Percentiles rank a stretch among this genome's conserved stretches.
Conservation (phyloP, 2,329 filamentous ascomycete species). For the Penicillium sp. region DNA sequence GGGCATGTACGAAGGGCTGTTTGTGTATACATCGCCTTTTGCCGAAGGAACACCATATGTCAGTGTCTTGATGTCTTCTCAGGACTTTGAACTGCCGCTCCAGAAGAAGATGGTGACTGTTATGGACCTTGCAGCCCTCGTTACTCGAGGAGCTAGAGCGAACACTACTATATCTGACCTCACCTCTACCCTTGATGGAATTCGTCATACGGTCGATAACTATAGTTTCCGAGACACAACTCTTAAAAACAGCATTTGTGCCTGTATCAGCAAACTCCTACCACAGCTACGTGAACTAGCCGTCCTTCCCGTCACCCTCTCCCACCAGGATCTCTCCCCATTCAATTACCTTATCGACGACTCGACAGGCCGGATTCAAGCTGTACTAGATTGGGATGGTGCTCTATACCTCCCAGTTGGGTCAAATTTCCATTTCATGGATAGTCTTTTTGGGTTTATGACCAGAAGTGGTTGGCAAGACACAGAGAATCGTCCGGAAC, state of each 20-base stretch:
- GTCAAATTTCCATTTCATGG: constrained; percentile 13
- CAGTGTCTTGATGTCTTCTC: constrained; percentile 15
- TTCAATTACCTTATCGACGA: constrained; percentile 15
- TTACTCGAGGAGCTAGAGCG: constrained; percentile 14
- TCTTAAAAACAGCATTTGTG: constrained; percentile 8
- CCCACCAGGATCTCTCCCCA: constrained; percentile 10
- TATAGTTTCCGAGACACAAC: constrained; percentile 8
- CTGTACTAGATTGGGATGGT: constrained; percentile 11
- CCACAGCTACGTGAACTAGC: constrained; percentile 5
- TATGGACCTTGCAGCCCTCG: constrained; percentile 11
- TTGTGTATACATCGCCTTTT: constrained; percentile 16
- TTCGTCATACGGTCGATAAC: constrained; percentile 7
- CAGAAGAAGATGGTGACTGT: constrained; percentile 11
- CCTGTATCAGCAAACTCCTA: constrained; percentile 10
- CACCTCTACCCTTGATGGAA: constrained; percentile 8
- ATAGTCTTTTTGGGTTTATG: constrained; percentile 13
- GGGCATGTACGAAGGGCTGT: constrained; percentile 13
- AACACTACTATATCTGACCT: constrained; percentile 9
- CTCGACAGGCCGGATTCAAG: constrained; percentile 8
- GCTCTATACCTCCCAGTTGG: constrained; percentile 9
- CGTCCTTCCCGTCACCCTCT: constrained; percentile 8
- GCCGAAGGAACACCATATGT: constrained; percentile 14
- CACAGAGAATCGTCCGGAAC: constrained; percentile 7
- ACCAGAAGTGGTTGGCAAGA: constrained; percentile 11
- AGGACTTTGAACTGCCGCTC: constrained; percentile 11